Base-by-base conservation (phyloP, 2,329 filamentous ascomycete genomes). In the Falciphora oryzae region DNA sequence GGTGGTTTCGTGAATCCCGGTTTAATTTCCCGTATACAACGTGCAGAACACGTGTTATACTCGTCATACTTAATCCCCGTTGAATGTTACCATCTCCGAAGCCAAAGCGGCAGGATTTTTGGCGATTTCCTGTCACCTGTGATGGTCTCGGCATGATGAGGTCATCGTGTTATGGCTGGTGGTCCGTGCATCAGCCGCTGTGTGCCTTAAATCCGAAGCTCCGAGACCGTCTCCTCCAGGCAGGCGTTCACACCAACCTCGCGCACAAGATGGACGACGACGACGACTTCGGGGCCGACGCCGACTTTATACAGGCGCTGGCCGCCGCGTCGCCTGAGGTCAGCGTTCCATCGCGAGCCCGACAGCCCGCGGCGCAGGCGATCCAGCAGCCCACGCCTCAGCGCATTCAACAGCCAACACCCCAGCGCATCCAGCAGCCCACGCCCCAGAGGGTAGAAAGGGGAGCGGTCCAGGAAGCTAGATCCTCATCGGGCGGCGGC, bases 251-350 rank as follows among this genome's bases (percentile, higher is more conserved):
- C 44, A n/a, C 44, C 6, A 11, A n/a, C 18, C 18, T 25, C 44
- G 44, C 44, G 8, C 44, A 53, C 22, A 11, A n/a, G 31, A 70
- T 70, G 69, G 69, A 69, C 32, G 64, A 65, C 61, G 64, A 65
- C 61, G 84, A 85, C 68, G 84, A 86, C 61, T 86, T 83, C 66
- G 84, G 82, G 57, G 83, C 80, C 31, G 85, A 87, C 70, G 81
- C 82, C 22, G 84, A 83, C 64, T 80, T 87, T 53, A 73, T 86
- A 3, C 81, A 79, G 62, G 84, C 83, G 59, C 80, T 88, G 71
- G 83, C 82, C 35, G 81, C 82, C 11, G 77, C 22, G 44, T n/a
- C 44, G 44, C 44, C 44, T 10, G 44, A 53, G 18, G 44, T 53
- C 8, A 25, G 7, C 44, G 44, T 53, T 25, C 44, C 44, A n/a